These are phyloP conservation scores for Aspergillus fumigatiaffinis DNA, from an alignment of 2,329 filamentous ascomycete species.

Conservation along the genomic window DNA sequence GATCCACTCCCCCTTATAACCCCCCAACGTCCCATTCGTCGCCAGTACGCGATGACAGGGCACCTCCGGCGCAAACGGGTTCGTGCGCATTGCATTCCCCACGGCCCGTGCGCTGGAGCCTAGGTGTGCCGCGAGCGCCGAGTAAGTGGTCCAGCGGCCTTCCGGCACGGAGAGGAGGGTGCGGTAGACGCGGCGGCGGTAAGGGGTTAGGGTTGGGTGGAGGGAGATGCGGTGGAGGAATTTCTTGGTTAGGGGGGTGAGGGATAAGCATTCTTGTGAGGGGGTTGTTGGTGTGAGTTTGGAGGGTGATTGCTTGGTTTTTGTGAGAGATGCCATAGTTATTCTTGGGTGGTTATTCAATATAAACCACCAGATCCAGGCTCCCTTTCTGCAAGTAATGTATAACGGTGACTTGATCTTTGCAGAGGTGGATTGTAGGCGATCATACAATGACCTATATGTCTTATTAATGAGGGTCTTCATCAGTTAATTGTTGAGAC, in stretches of 20 bases:
- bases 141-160: constrained; percentile 75
- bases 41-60: constrained; percentile 80
- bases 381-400: background rate
- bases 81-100: constrained; percentile 69
- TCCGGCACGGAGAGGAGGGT: constrained; percentile 72
- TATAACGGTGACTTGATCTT: background rate
- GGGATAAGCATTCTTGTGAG: background rate
- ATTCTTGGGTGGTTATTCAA: background rate
- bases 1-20: constrained; percentile 46
- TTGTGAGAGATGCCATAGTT: background rate
- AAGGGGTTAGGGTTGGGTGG: constrained; percentile 47
- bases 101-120: constrained; percentile 70
- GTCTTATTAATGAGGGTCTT: background rate
- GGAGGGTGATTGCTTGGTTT: background rate
- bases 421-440: background rate
- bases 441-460: background rate
- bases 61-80: constrained; percentile 77
- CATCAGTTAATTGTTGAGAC: background rate
- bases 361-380: background rate
- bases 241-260: constrained; percentile 15
- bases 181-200: constrained; percentile 58
- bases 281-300: background rate
- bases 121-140: constrained; percentile 63
- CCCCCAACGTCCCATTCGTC: constrained; percentile 58
- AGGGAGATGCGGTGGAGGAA: constrained; percentile 40